phyloP scores from a whole-genome alignment of 73 alveolate species.

The Blepharisma stoltei region DNA sequence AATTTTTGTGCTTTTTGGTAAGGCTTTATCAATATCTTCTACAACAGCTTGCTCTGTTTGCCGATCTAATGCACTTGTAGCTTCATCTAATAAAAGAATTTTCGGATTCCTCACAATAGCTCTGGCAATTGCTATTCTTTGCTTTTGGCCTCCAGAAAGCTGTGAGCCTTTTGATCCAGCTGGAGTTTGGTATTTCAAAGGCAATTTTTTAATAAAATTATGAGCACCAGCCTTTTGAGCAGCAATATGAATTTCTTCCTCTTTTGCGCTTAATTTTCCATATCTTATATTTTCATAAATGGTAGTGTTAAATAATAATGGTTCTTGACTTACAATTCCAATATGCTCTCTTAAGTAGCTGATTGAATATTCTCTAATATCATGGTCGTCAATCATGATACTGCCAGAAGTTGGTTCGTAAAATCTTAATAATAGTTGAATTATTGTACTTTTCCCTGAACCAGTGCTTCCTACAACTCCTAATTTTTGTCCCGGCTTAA shows the following conservation, averaged over 20 bases:
- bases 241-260: constrained; percentile 63
- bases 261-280: constrained; percentile 65
- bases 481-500: constrained; percentile 58
- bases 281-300: constrained; percentile 60
- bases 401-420: constrained; percentile 55
- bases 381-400: constrained; percentile 54
- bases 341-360: constrained; percentile 23
- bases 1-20: constrained; percentile 53
- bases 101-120: constrained; percentile 62
- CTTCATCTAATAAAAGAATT: constrained; percentile 57
- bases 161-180: constrained; percentile 58
- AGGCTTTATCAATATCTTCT: constrained; percentile 48
- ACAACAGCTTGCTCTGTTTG: constrained; percentile 45
- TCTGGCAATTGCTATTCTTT: constrained; percentile 69
- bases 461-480: constrained; percentile 69
- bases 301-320: constrained; percentile 71
- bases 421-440: constrained; percentile 49
- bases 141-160: constrained; percentile 70
- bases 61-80: constrained; percentile 59
- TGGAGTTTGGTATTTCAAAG: constrained; percentile 35
- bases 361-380: constrained; percentile 47
- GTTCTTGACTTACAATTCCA: constrained; percentile 78
- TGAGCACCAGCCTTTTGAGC: constrained; percentile 68
- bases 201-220: constrained; percentile 46
- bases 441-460: constrained; percentile 61